Base-by-base conservation (phyloP, 1,139 yeast genomes). In the Candida sp. region DNA sequence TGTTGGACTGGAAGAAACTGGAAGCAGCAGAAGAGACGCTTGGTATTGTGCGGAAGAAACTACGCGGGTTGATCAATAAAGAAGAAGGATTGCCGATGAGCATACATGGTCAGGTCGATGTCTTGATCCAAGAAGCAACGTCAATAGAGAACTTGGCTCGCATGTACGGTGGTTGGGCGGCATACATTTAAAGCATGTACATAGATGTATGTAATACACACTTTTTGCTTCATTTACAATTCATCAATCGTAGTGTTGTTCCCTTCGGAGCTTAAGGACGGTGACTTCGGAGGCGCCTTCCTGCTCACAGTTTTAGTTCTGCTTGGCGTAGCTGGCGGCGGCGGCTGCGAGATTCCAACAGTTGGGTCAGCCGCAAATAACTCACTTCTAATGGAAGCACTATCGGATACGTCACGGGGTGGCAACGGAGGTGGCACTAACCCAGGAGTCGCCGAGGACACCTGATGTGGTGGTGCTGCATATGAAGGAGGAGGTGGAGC, bases 111-210 rank as follows among this genome's bases (percentile, higher is more conserved):
- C 98, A 94, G 63, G 97, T 92, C 1, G 98, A 94, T 62, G 86
- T 89, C 33, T 78, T 94, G 52, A 89, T 94, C 46, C 93, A 89
- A 60, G 91, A 89, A 55, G 96, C 99, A 0, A 81, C 90, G 0
- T 85, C 91, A 4, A 73, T 76, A 5, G 90, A 86, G 49, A 85
- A 87, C 56, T 72, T 96, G 48, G 78, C 90, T 31, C 87, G 81
- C 58, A 94, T 96, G 99, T 96, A 91, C 67, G 85, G 90, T 34
- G 99, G 99, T 3, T 94, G 99, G 99, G 82, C 90, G 62, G 87
- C 98, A 2, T 90, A 73, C 57, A 60, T 75, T 11, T 75, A 60
- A 42, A 6, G 6, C 22, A 37, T 25, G 26, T 25, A 38, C 30
- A 25, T 38, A 26, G 5, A 8, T 35, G 7, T 30, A 40, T 40